Evolutionary conservation across 345 rosid species (phyloP), one percentile per base, ranked within the genome.

Genomic region (Citrus unshiu): DNA sequence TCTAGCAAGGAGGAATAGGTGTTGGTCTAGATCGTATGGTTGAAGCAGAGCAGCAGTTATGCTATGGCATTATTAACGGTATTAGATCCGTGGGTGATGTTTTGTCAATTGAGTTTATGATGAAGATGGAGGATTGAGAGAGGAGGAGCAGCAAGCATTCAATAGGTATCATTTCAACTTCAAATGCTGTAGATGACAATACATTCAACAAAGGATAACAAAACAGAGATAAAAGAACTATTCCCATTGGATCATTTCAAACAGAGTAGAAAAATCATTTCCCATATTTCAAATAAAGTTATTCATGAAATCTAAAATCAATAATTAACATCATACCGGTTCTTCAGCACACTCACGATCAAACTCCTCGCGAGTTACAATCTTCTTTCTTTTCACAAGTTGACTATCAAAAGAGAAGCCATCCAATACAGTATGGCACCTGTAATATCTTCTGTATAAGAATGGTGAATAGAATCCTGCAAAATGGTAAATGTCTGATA

Each of bases 381-480:
- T 87, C 60, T 77, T 83, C 87, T 76, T 86, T 84, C 92, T 90
- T 86, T 91, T 94, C 60, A 95, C 95, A 83, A 87, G 92, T 68
- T 92, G 92, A 40, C 78, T 64, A 79, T 93, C 98, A 68, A 92
- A 91, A 66, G 88, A 77, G 81, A 92, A 95, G 35, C 86, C 89
- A 39, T 75, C 83, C 85, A 95, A 84, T 77, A 92, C 75, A 29
- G 98, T 82, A 82, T 91, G 84, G 84, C 99, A 92, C 84, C 99
- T 88, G 59, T 95, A 95, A 70, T 91, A 85, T 85, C 98, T 90
- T 84, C 88, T 88, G 85, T 93, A 95, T 86, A 93, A 87, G 93
- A 89, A 92, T 34, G 89, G 65, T 24, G 99, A 95, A 83, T 70
- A 71, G 89, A 95, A 93, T 75, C 99, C 99, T 95, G 88, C 84